Percentiles rank a stretch among this genome's conserved stretches.
phyloP scores from a whole-genome alignment of 2,329 filamentous ascomycete species.

The Pseudonectria buxi region DNA sequence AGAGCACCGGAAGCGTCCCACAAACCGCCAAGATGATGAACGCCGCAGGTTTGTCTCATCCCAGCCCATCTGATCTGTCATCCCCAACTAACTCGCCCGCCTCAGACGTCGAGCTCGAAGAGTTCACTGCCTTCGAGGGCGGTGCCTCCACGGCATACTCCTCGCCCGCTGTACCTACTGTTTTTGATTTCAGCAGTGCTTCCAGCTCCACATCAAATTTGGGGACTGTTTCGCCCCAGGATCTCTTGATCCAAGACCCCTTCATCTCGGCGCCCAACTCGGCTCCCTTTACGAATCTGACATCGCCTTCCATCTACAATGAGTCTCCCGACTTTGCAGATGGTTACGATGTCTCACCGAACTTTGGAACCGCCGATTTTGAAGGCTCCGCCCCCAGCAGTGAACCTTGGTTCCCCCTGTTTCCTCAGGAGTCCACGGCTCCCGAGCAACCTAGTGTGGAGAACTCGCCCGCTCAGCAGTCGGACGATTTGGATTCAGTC shows the following conservation, averaged over 20 bases:
- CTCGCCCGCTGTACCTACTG: conserved; percentile 43
- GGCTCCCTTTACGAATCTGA: conserved; percentile 72
- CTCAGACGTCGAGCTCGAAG: conserved; percentile 52
- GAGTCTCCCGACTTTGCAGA: conserved; percentile 68
- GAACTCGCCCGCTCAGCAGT: conserved; percentile 36
- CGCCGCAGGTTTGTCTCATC: conserved; percentile 31
- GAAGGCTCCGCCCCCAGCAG: conserved; percentile 31
- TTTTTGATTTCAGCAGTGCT: conserved; percentile 45
- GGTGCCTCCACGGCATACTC: conserved; percentile 45
- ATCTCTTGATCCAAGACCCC: conserved; percentile 64
- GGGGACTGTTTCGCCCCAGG: conserved; percentile 77
- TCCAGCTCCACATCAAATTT: conserved; percentile 47
- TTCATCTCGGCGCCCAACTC: conserved; percentile 76
- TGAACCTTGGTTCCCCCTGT: conserved; percentile 66
- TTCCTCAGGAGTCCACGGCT: conserved; percentile 44
- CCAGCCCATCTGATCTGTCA: not conserved
- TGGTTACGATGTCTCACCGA: conserved; percentile 70
- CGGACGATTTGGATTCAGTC: conserved; percentile 43
- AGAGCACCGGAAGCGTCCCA: conserved; percentile 48
- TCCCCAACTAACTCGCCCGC: conserved; percentile 25
- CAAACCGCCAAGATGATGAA: conserved; percentile 40
- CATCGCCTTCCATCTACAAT: conserved; percentile 72
- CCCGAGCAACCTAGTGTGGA: conserved; percentile 25
- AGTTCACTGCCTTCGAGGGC: conserved; percentile 51
- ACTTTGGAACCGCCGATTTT: conserved; percentile 58